A percentile compares a stretch with the other conserved stretches of the same genome.
Conservation (phyloP, 495 filamentous ascomycete species). For the Lasiosphaeria miniovina region DNA sequence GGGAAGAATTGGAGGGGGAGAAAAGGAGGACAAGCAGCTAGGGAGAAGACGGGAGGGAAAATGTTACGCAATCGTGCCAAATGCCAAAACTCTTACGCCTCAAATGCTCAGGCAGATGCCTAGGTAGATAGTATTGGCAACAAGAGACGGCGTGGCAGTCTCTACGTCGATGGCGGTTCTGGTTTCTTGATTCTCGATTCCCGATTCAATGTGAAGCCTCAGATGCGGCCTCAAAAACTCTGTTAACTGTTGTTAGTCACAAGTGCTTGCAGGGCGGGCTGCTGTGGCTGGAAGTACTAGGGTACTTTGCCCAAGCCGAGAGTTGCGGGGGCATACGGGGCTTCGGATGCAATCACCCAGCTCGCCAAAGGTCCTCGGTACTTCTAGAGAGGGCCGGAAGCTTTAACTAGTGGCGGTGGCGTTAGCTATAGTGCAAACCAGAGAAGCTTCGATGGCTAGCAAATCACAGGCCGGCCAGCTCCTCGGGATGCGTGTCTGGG, state of each 20-base stretch:
- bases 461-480: conserved; percentile 19
- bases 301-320: conserved; percentile 14
- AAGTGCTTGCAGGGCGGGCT: neutral
- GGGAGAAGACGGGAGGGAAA: no score
- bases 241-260: neutral
- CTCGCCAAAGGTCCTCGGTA: conserved; percentile 8
- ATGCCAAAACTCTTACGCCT: no score
- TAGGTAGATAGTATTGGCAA: no score
- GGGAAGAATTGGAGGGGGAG: neutral
- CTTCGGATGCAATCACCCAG: neutral
- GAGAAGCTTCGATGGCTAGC: neutral
- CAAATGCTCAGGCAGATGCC: no score
- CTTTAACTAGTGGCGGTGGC: conserved; percentile 1
- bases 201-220: neutral
- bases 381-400: conserved; percentile 5
- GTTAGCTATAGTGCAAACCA: neutral
- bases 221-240: neutral
- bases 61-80: no score
- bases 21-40: no score
- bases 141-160: no score
- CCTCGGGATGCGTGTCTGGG: conserved; percentile 16
- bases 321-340: neutral
- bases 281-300: conserved; percentile 7
- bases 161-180: neutral
- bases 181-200: neutral